These are phyloP conservation scores for Nemania sp. DNA, from an alignment of 2,329 filamentous ascomycete species.

Conservation along the genomic window DNA sequence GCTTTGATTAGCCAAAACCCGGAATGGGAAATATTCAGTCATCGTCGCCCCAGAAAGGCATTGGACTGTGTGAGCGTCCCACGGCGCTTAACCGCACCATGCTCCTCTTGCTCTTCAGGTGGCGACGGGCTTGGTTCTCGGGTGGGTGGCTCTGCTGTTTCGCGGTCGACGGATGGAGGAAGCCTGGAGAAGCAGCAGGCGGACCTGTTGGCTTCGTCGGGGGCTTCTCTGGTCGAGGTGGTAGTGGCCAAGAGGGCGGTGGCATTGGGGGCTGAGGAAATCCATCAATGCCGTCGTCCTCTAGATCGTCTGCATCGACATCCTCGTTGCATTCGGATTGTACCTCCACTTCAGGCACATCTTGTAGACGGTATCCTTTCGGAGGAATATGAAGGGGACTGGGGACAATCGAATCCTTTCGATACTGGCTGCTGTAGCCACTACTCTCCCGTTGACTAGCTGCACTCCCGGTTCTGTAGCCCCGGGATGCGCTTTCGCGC, in stretches of 20 bases:
- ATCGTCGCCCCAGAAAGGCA: constrained; percentile 59
- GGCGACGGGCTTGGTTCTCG: constrained; percentile 9
- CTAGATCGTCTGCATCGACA: constrained; percentile 30
- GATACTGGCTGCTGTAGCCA: constrained; percentile 25
- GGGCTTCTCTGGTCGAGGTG: constrained; percentile 26
- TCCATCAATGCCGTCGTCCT: constrained; percentile 22
- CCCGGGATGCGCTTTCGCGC: constrained; percentile 30
- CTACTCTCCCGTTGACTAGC: constrained; percentile 29
- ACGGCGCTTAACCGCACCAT: constrained; percentile 59
- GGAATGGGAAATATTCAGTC: constrained; percentile 47
- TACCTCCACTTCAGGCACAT: constrained; percentile 37
- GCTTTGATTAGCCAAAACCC: neutral
- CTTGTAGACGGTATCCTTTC: constrained; percentile 31
- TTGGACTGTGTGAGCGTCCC: constrained; percentile 49
- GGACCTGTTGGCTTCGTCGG: neutral
- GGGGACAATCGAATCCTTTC: constrained; percentile 41
- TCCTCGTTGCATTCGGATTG: constrained; percentile 27
- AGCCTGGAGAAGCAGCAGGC: neutral
- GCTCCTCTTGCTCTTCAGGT: constrained; percentile 52
- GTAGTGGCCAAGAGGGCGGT: constrained; percentile 35
- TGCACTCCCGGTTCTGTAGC: constrained; percentile 14
- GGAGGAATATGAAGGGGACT: constrained; percentile 34
- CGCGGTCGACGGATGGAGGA: constrained; percentile 41
- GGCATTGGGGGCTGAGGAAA: constrained; percentile 37
- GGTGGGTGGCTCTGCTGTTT: constrained; percentile 34